These are phyloP conservation scores for Melastoma candidum DNA, from an alignment of 441 rosid genomes.

Conservation along the genomic window DNA sequence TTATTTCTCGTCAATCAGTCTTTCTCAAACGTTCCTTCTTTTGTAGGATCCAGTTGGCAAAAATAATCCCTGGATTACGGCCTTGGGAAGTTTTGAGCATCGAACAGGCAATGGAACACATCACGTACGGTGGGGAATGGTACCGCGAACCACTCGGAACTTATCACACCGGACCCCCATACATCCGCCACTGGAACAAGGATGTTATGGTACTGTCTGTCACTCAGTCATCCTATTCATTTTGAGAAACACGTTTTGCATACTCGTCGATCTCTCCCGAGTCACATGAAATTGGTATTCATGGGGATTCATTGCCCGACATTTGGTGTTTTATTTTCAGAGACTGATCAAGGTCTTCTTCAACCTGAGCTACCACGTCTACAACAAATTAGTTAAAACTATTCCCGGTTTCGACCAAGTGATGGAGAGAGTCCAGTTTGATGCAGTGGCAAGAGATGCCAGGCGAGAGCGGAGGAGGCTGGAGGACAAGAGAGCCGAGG, in stretches of 20 bases:
- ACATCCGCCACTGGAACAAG: conserved; percentile 56
- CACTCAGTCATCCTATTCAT: conserved; percentile 3
- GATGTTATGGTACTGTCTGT: conserved; percentile 35
- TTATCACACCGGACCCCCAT: conserved; percentile 72
- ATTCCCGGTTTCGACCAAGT: conserved; percentile 48
- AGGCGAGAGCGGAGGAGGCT: conserved; percentile 29
- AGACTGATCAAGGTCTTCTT: conserved; percentile 28
- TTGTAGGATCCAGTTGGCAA: conserved; percentile 43
- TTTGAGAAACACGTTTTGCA: not conserved
- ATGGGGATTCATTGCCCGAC: not conserved
- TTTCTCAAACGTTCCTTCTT: too few species aligned
- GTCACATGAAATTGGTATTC: not conserved
- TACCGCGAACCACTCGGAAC: conserved; percentile 79
- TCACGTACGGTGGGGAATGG: conserved; percentile 78
- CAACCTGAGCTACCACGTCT: conserved; percentile 29
- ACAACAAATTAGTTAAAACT: conserved; percentile 25
- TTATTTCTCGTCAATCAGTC: too few species aligned
- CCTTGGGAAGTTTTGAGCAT: conserved; percentile 92
- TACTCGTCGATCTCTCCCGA: not conserved
- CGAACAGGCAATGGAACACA: conserved; percentile 93
- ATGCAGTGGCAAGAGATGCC: conserved; percentile 24
- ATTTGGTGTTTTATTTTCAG: conserved; percentile 25
- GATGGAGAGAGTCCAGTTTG: conserved; percentile 44
- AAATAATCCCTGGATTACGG: conserved; percentile 74
- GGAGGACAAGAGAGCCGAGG: conserved; percentile 28